phyloP scores from a whole-genome alignment of 768 basidiomycete genomes.

The Coprinellus micaceus region DNA sequence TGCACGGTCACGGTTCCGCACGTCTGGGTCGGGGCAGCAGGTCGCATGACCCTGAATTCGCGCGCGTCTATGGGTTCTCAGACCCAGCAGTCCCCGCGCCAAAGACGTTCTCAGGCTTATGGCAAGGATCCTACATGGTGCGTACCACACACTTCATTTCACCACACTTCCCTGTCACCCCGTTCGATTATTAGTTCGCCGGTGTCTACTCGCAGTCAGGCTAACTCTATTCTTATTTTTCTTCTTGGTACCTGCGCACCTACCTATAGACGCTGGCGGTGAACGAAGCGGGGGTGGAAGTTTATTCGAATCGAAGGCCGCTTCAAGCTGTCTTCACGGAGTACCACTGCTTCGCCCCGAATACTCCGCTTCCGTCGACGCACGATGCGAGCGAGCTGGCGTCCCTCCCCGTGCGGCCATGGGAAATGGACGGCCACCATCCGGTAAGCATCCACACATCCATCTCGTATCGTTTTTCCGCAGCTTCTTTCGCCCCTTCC shows the following conservation, averaged over 20 bases:
- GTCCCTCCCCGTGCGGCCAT: conserved; percentile 6
- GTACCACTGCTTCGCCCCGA: conserved; percentile 39
- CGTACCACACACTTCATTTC: conserved; percentile 16
- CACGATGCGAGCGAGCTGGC: conserved; percentile 13
- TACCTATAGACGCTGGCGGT: not conserved
- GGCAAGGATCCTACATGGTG: conserved; percentile 63
- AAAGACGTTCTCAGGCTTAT: conserved; percentile 50
- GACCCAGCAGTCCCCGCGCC: conserved; percentile 24
- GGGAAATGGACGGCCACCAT: conserved; percentile 13
- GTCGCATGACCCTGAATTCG: conserved; percentile 18
- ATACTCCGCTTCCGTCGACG: conserved; percentile 27
- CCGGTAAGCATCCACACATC: conserved; percentile 11
- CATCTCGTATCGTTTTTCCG: not conserved
- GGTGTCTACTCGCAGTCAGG: not conserved
- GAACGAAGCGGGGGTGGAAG: not conserved
- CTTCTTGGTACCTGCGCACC: too few relatives aligned
- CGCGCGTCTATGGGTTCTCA: conserved; percentile 11
- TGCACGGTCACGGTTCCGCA: too few relatives aligned
- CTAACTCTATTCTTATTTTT: not conserved
- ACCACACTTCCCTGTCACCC: not conserved
- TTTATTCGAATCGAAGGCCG: conserved; percentile 43
- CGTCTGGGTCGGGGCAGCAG: too few relatives aligned
- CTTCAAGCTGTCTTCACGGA: conserved; percentile 49
- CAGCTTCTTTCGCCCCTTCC: not conserved
- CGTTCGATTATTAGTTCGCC: not conserved